Percentiles rank a stretch among this genome's conserved stretches.
Evolutionary conservation across 306 rosid species (phyloP).

Genomic region (Delonix regia): DNA sequence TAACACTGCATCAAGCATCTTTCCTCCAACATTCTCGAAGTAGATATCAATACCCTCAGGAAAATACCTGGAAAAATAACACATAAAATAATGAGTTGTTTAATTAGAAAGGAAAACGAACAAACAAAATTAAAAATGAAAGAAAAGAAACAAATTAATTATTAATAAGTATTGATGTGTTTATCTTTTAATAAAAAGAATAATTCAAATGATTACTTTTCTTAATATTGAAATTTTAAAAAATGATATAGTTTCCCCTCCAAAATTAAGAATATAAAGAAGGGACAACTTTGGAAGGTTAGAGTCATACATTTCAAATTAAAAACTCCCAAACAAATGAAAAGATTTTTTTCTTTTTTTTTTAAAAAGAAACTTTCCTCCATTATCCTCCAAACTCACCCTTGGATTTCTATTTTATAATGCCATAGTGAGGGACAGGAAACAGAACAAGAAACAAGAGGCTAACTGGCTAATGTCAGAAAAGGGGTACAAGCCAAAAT

Average conservation of each 20-base stretch:
- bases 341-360: no score
- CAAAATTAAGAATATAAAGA: no score
- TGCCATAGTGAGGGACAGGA: not conserved
- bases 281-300: no score
- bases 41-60: constrained; percentile 63
- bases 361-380: no score
- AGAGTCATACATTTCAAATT: no score
- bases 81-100: not conserved
- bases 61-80: constrained; percentile 39
- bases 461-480: not conserved
- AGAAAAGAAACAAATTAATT: not conserved
- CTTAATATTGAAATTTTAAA: no score
- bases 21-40: constrained; percentile 65
- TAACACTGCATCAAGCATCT: constrained; percentile 59
- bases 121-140: not conserved
- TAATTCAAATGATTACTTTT: no score
- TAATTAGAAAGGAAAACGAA: no score
- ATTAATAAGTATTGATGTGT: not conserved
- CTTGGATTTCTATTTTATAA: not conserved
- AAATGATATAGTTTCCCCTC: no score
- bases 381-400: not conserved
- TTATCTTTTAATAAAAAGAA: not conserved
- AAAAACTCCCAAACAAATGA: no score
- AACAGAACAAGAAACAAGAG: not conserved
- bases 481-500: not conserved